A percentile compares a stretch with the other conserved stretches of the same genome.
Evolutionary conservation across 768 basidiomycete species (phyloP).

Genomic region (Tulasnella sp.): DNA sequence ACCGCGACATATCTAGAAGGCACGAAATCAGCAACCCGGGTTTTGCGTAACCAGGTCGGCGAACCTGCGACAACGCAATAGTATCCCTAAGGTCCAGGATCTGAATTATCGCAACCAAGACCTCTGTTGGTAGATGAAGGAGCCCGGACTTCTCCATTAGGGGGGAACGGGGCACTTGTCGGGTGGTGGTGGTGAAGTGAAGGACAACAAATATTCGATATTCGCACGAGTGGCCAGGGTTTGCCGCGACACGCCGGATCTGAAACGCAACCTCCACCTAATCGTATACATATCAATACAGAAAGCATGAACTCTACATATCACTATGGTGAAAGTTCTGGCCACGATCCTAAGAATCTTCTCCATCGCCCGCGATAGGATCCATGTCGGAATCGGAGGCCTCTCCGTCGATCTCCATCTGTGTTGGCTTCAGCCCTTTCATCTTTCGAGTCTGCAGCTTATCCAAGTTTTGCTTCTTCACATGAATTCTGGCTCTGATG

Average conservation of each 20-base stretch:
- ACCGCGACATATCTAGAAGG: neutral
- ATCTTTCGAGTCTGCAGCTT: constrained; percentile 90
- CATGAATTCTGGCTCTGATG: constrained; percentile 79
- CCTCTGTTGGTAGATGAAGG: neutral
- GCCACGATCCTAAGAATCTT: neutral
- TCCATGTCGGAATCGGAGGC: constrained; percentile 25
- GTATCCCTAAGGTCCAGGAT: neutral
- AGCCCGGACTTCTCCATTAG: neutral
- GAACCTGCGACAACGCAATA: neutral
- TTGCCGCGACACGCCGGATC: neutral
- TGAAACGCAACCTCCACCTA: neutral
- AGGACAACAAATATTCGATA: neutral
- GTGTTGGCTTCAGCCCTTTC: constrained; percentile 67
- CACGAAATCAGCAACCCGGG: neutral
- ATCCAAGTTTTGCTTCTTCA: constrained; percentile 79
- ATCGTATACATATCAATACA: neutral
- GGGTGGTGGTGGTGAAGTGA: neutral
- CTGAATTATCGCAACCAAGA: neutral
- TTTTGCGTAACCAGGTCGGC: neutral
- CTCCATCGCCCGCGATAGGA: constrained; percentile 13
- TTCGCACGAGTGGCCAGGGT: neutral
- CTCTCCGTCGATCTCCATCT: constrained; percentile 24
- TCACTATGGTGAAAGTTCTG: neutral
- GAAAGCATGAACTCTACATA: neutral
- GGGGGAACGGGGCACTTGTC: neutral